These are phyloP conservation scores for Colletotrichum sp. DNA, from an alignment of 2,329 filamentous ascomycete species.

Conservation along the genomic window DNA sequence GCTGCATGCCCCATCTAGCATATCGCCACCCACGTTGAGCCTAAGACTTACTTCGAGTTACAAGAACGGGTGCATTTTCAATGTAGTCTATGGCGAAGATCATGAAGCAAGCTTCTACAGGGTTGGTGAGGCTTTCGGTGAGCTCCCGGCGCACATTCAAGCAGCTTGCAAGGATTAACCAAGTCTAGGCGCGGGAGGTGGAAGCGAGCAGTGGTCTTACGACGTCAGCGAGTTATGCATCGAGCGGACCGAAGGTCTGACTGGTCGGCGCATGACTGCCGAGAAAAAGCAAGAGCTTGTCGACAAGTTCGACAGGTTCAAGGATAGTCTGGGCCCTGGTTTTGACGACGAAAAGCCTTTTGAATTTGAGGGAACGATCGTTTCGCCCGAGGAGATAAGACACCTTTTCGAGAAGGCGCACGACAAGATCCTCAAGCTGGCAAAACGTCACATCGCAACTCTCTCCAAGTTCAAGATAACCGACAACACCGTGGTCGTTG, in stretches of 20 bases:
- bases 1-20: neutral
- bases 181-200: neutral
- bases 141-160: neutral
- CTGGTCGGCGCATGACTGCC: neutral
- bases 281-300: neutral
- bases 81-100: neutral
- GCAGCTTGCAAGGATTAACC: neutral
- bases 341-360: neutral
- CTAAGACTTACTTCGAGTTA: neutral
- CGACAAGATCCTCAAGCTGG: neutral
- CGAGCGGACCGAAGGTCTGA: neutral
- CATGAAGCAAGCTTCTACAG: neutral
- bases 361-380: neutral
- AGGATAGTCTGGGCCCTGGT: neutral
- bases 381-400: neutral
- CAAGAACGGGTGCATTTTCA: conserved; percentile 13
- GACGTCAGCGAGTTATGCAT: neutral
- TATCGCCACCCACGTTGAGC: neutral
- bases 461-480: neutral
- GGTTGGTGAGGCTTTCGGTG: neutral
- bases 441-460: neutral
- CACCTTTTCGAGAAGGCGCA: neutral
- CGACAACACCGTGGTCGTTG: neutral
- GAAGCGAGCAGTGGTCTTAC: conserved; percentile 11
- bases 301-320: neutral